phyloP scores from a whole-genome alignment of 768 basidiomycete species.

The Kwoniella pini region DNA sequence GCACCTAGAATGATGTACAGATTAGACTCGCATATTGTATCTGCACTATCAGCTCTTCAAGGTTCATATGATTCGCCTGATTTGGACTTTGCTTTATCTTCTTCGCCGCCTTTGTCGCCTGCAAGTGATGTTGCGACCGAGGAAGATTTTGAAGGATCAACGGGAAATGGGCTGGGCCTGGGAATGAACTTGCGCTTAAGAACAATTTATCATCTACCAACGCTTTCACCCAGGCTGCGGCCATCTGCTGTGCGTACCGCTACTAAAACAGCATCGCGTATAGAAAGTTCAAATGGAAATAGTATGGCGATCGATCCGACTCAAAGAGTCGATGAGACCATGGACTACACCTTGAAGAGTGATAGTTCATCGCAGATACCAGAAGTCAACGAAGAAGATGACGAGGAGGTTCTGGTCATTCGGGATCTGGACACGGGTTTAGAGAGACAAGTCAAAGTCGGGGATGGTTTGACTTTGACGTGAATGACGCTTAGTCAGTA shows the following conservation, averaged over 20 bases:
- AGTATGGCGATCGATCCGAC: too few species aligned
- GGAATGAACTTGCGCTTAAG: constrained; percentile 20
- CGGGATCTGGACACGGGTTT: constrained; percentile 20
- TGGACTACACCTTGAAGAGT: too few species aligned
- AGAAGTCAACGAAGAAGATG: neutral
- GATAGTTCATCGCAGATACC: neutral
- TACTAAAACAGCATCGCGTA: too few species aligned
- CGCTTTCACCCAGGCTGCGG: constrained; percentile 15
- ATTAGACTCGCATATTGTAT: constrained; percentile 35
- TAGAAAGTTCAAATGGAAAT: too few species aligned
- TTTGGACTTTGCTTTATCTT: constrained; percentile 22
- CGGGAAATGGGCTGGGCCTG: constrained; percentile 21
- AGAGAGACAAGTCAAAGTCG: constrained; percentile 12
- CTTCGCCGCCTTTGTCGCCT: neutral
- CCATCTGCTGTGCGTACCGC: neutral
- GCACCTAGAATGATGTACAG: constrained; percentile 18
- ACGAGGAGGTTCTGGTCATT: constrained; percentile 8
- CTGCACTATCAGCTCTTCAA: constrained; percentile 24
- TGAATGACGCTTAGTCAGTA: too few species aligned
- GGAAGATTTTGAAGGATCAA: neutral
- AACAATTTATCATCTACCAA: constrained; percentile 17
- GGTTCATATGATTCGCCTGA: constrained; percentile 26
- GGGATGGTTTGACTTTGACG: neutral
- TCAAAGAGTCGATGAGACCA: too few species aligned
- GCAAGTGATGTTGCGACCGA: neutral